Conservation (phyloP, 768 basidiomycete genomes). For the Boletus sensibilis region DNA sequence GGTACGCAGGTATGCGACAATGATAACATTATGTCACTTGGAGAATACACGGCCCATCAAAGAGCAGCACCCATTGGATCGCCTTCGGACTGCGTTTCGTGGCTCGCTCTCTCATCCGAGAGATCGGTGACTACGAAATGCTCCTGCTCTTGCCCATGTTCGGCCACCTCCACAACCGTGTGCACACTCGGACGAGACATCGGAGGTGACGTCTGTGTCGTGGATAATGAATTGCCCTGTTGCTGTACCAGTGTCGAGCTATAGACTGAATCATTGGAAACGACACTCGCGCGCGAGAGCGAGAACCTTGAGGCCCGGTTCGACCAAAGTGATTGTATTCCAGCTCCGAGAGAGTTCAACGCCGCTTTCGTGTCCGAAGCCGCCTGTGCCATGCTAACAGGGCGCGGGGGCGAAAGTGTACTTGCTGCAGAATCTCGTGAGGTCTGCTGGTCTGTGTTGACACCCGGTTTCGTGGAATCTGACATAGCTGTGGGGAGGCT, state of each 20-base stretch:
- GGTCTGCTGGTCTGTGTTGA: constrained; percentile 18
- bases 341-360: constrained; percentile 41
- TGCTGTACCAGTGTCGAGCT: constrained; percentile 9
- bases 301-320: constrained; percentile 41
- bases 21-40: neutral
- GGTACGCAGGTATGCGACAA: neutral
- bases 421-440: constrained; percentile 29
- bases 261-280: constrained; percentile 23
- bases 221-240: neutral
- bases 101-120: constrained; percentile 7
- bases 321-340: constrained; percentile 50
- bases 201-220: constrained; percentile 12
- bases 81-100: constrained; percentile 15
- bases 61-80: constrained; percentile 32
- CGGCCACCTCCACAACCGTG: constrained; percentile 28
- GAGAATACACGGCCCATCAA: constrained; percentile 12
- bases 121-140: constrained; percentile 3
- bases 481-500: constrained; percentile 9
- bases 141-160: constrained; percentile 20
- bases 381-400: constrained; percentile 32
- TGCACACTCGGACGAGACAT: constrained; percentile 18
- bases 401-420: constrained; percentile 16
- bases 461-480: constrained; percentile 17
- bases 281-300: constrained; percentile 29
- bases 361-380: constrained; percentile 35